phyloP scores from a whole-genome alignment of 345 rosid species.

The Salix suchowensis region DNA sequence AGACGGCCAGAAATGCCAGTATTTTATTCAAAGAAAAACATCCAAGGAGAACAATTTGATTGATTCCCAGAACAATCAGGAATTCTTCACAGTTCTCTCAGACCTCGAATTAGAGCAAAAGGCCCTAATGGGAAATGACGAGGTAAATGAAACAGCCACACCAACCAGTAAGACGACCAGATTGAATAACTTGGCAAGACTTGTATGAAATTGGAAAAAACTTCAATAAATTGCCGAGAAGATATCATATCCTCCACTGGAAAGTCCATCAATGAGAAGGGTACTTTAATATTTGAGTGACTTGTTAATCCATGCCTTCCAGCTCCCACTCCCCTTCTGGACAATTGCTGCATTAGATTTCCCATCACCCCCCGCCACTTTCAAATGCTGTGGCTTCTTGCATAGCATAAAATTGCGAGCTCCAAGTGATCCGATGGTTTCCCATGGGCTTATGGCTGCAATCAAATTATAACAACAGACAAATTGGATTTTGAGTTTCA shows the following conservation, averaged over 20 bases:
- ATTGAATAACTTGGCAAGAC: background rate
- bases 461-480: slow-evolving; percentile 1
- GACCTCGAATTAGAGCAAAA: background rate
- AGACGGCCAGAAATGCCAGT: background rate
- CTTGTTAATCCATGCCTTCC: slow-evolving; percentile 90
- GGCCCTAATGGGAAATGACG: background rate
- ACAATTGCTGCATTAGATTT: slow-evolving; percentile 30
- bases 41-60: background rate
- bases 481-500: background rate
- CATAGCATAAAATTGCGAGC: slow-evolving; percentile 79
- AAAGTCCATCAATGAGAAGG: slow-evolving; percentile 46
- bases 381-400: slow-evolving; percentile 68
- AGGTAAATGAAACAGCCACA: background rate
- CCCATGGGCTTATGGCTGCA: slow-evolving; percentile 74
- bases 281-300: slow-evolving; percentile 66
- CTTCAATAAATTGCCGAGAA: background rate
- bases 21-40: background rate
- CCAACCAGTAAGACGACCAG: background rate
- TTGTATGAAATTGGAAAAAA: background rate
- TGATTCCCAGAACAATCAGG: background rate
- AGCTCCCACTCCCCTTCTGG: slow-evolving; percentile 62
- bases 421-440: slow-evolving; percentile 72
- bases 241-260: background rate
- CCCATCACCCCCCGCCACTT: slow-evolving; percentile 25
- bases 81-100: background rate